Base-by-base conservation (phyloP, 1,284 basidiomycete genomes). In the Marasmius sp. region DNA sequence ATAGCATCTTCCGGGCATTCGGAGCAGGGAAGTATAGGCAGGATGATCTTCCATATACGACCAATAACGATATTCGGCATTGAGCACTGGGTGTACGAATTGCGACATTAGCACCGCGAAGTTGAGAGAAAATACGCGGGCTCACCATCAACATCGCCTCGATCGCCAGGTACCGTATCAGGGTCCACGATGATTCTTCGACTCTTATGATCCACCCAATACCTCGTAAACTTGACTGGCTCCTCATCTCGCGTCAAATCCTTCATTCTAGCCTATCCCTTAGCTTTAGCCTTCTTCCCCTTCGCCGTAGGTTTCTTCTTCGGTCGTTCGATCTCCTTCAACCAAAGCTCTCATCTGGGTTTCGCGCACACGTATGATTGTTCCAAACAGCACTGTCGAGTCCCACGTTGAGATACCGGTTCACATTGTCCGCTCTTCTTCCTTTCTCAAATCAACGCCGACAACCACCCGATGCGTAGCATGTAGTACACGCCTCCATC, bases 11-110 rank as follows among this genome's bases (percentile, higher is more conserved):
- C 54, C 81, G 81, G 6, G 86, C 83, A 55, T 78, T 79, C 10
- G 74, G 10, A 83, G 81, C 18, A 88, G 78, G 0, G 79, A 69
- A 4, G 79, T 74, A 70, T 92, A 91, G 0, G 88, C 87, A 0
- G 91, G 91, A 66, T 92, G 89, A 43, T 81, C 75, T 70, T 91
- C 88, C 70, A 92, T 81, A 69, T 85, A 92, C 1, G 83, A 77
- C 91, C 91, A 92, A 68, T 91, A 92, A 50, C 87, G 79, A 66
- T 87, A 89, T 68, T 91, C 88, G 70, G 85, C 79, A 61, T 92
- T 88, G 27, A 90, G 75, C 54, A 82, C 91, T 86, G 59, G 5
- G 52, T 11, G 11, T 9, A 14, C 49, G 39, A 39, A 27, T 9
- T 18, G 2, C 37, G 14, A 57, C n/a, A n/a, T 58, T 34, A 20